Base-by-base conservation (phyloP, 2,329 filamentous ascomycete genomes). In the Alternaria novae-zelandiae region DNA sequence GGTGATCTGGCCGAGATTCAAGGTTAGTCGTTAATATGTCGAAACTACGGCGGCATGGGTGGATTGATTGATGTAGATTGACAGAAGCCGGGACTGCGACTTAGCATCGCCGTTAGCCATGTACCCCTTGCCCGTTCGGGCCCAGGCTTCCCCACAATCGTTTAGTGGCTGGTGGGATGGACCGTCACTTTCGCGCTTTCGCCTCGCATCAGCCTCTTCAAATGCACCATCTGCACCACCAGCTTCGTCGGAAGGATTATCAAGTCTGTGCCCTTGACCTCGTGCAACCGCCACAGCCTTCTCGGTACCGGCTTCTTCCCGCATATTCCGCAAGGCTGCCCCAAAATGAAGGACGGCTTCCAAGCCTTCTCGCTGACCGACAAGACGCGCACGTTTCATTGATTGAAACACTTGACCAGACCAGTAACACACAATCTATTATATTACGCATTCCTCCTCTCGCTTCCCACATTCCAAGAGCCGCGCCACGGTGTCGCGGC, bases 31-130 rank as follows among this genome's bases (percentile, higher is more conserved):
- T 63, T 74, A 79, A 80, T 78, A 57, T 78, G 68, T 60, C 57
- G 53, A 70, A 70, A 74, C 70, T 65, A 70, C 67, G 62, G 60
- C 47, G 65, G 56, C 63, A 62, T 61, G 70, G 71, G 55, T 51
- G 32, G 12, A 41, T 72, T 78, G 74, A 78, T 79, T 79, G 75
- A 78, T 68, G 64, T 79, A 78, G 61, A 80, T 80, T 70, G 71
- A 72, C 69, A 70, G 67, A 72, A 72, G 74, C 70, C 67, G 73
- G 64, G 70, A 73, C 68, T 67, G 71, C 71, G 59, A 57, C 54
- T 68, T 26, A n/a, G 65, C 30, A 36, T 63, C 71, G 72, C 74
- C 75, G 74, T 66, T 25, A 45, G 49, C 57, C 60, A 17, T 50
- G n/a, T 15, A 47, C 21, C 43, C 20, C 66, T 74, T 66, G 15